phyloP scores from a whole-genome alignment of 805 yeast species.

The Candida silvatica region DNA sequence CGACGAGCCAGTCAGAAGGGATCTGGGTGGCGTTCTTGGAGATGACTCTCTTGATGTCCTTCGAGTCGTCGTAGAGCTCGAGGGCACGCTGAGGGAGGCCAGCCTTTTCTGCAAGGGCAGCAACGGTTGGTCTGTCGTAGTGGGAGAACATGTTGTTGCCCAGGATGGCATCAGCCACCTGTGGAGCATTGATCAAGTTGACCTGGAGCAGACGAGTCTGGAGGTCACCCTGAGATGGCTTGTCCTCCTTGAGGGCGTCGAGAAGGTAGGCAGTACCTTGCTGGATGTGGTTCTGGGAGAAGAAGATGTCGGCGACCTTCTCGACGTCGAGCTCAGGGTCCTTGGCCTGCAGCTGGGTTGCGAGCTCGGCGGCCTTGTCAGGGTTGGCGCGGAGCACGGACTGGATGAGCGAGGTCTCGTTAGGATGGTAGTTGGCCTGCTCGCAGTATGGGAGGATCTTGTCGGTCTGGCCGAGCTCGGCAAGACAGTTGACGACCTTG shows the following conservation, averaged over 20 bases:
- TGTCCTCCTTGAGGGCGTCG: conserved; percentile 90
- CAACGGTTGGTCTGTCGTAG: conserved; percentile 90
- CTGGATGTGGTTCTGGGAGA: conserved; percentile 88
- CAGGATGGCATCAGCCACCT: conserved; percentile 97
- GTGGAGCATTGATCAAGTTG: conserved; percentile 93
- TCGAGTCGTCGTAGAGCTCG: conserved; percentile 90
- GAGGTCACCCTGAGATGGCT: conserved; percentile 90
- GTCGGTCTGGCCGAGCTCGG: conserved; percentile 94
- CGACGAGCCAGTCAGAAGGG: conserved; percentile 90
- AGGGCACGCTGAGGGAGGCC: conserved; percentile 93
- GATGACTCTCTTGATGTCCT: conserved; percentile 91
- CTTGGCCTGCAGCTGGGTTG: conserved; percentile 64
- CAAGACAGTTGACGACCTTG: conserved; percentile 86
- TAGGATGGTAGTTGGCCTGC: conserved; percentile 83
- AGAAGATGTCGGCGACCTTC: conserved; percentile 85
- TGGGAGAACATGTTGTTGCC: conserved; percentile 95
- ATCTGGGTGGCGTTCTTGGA: conserved; percentile 68
- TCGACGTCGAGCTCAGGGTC: conserved; percentile 72
- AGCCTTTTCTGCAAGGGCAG: conserved; percentile 90
- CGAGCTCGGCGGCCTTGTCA: conserved; percentile 98
- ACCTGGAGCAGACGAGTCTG: conserved; percentile 93
- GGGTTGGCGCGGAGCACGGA: conserved; percentile 88
- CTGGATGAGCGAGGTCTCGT: conserved; percentile 82
- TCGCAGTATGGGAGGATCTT: conserved; percentile 91
- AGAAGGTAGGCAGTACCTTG: conserved; percentile 96